phyloP scores from a whole-genome alignment of 108 stramenopile genomes.

The Discostella stelligeroides region DNA sequence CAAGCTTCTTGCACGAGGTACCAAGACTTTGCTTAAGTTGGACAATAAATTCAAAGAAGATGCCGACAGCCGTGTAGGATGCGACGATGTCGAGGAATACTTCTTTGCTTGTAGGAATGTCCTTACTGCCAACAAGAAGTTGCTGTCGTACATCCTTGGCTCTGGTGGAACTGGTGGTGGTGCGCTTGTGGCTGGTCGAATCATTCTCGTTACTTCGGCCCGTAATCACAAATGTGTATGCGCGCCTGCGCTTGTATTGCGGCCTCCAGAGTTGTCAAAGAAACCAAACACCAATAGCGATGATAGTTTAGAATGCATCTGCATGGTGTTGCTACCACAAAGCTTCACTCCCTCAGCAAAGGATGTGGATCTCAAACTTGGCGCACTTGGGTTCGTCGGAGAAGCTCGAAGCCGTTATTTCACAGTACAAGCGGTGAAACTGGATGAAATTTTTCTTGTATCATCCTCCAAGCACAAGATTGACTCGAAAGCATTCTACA shows the following conservation, averaged over 20 bases:
- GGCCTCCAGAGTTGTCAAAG: slow-evolving; percentile 32
- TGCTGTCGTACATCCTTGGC: slow-evolving; percentile 55
- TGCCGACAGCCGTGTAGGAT: slow-evolving; percentile 58
- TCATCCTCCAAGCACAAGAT: slow-evolving; percentile 66
- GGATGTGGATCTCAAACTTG: slow-evolving; percentile 32
- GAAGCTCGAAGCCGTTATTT: slow-evolving; percentile 53
- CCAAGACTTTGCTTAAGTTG: slow-evolving; percentile 71
- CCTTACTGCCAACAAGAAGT: slow-evolving; percentile 48
- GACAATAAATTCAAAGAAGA: slow-evolving; percentile 65
- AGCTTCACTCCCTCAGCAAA: slow-evolving; percentile 47
- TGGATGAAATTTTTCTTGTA: slow-evolving; percentile 74
- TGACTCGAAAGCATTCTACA: slow-evolving; percentile 60
- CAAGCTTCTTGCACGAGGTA: slow-evolving; percentile 75
- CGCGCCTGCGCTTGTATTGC: slow-evolving; percentile 71
- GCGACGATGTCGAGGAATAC: slow-evolving; percentile 81
- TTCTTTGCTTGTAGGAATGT: slow-evolving; percentile 53
- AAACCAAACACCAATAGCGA: slow-evolving; percentile 11
- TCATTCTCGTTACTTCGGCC: slow-evolving; percentile 69
- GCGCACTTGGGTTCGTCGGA: slow-evolving; percentile 64
- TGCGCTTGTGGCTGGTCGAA: slow-evolving; percentile 59
- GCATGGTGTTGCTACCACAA: slow-evolving; percentile 73
- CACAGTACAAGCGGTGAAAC: slow-evolving; percentile 52
- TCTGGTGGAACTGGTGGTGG: slow-evolving; percentile 55
- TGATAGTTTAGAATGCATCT: slow-evolving; percentile 34
- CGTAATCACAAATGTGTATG: slow-evolving; percentile 65